These are phyloP conservation scores for Thelonectria olida DNA, from an alignment of 2,329 filamentous ascomycete species.

Conservation along the genomic window DNA sequence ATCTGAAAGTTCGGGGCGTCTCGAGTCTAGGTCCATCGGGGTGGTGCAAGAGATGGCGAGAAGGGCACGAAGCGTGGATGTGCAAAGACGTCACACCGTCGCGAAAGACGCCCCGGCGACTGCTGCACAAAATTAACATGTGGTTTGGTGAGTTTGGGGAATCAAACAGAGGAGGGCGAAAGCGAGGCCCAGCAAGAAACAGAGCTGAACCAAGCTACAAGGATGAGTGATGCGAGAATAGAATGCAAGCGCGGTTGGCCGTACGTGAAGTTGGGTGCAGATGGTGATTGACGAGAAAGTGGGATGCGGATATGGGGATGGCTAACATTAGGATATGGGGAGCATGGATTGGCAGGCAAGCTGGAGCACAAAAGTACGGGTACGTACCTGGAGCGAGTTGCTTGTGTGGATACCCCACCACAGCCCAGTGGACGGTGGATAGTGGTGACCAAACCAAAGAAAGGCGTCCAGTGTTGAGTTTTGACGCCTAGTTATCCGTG, in stretches of 20 bases:
- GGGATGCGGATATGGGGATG: slow-evolving; percentile 36
- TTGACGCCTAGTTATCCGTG: neutral
- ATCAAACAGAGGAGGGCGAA: slow-evolving; percentile 31
- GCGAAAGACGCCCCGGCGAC: slow-evolving; percentile 63
- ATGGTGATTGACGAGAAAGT: slow-evolving; percentile 32
- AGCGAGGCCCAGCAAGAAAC: slow-evolving; percentile 11
- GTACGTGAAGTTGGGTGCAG: slow-evolving; percentile 22
- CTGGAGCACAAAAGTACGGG: neutral
- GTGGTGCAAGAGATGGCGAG: slow-evolving; percentile 47
- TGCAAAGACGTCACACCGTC: slow-evolving; percentile 60
- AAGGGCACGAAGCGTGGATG: slow-evolving; percentile 53
- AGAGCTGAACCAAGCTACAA: slow-evolving; percentile 3
- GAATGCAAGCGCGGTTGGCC: slow-evolving; percentile 15
- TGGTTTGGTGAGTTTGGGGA: slow-evolving; percentile 49
- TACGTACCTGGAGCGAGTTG: slow-evolving; percentile 34
- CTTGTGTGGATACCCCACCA: slow-evolving; percentile 50
- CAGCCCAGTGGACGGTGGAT: neutral
- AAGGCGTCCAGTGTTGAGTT: neutral
- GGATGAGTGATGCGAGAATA: slow-evolving; percentile 16
- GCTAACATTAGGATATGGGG: slow-evolving; percentile 36
- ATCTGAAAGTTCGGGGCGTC: slow-evolving; percentile 62
- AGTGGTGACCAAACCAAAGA: neutral
- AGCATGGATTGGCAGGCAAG: slow-evolving; percentile 44
- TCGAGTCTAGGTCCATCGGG: slow-evolving; percentile 65
- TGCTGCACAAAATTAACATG: slow-evolving; percentile 66